These are phyloP conservation scores for Aspergillus quadricinctus DNA, from an alignment of 2,329 filamentous ascomycete species.

Conservation along the genomic window DNA sequence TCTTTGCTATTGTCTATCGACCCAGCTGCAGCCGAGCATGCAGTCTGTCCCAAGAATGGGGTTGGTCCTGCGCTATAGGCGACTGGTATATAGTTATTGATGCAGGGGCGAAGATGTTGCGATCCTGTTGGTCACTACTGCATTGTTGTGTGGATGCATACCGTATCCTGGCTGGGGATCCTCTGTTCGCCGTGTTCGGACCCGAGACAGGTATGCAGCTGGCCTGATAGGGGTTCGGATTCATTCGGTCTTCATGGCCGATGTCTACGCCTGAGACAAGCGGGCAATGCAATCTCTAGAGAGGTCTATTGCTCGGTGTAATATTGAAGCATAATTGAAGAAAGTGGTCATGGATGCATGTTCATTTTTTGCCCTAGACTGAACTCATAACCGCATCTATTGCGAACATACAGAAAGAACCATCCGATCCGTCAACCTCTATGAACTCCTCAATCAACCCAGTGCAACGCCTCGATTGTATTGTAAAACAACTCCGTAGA, in stretches of 20 bases:
- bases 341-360: background rate
- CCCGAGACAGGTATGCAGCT: background rate
- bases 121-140: too few species aligned
- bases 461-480: background rate
- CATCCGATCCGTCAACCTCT: background rate
- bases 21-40: background rate
- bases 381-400: background rate
- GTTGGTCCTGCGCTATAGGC: background rate
- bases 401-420: background rate
- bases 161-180: background rate
- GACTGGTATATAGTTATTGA: background rate
- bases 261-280: background rate
- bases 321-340: background rate
- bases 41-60: background rate
- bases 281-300: background rate
- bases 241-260: background rate
- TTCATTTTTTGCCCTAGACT: background rate
- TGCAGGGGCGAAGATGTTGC: background rate
- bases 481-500: background rate
- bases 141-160: too few species aligned
- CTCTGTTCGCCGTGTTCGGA: background rate
- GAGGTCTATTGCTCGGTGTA: background rate
- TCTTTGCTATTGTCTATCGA: background rate
- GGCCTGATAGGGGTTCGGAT: background rate
- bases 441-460: background rate